Percentiles rank a stretch among this genome's conserved stretches.
Conservation (phyloP, 257 asterid species). For the Nicotiana benthamiana region DNA sequence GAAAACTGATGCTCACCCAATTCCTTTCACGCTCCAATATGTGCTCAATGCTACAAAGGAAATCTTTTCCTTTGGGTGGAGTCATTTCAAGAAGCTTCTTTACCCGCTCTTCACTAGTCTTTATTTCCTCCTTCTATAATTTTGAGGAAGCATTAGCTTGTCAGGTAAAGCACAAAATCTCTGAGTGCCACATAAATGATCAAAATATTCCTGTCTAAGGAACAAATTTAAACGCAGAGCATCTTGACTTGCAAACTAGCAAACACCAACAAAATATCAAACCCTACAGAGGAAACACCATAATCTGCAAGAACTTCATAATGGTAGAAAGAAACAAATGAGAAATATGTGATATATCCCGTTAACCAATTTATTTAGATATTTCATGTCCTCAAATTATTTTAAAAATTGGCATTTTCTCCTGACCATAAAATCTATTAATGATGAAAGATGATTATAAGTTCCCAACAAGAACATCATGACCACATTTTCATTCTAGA, state of each 20-base stretch:
- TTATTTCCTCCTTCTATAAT: constrained; percentile 81
- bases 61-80: constrained; percentile 87
- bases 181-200: not conserved
- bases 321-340: not conserved
- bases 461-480: not conserved
- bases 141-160: constrained; percentile 15
- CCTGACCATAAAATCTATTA: not conserved
- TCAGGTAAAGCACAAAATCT: not conserved
- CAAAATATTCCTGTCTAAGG: not conserved
- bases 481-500: not conserved
- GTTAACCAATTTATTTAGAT: too few species aligned
- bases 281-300: not conserved
- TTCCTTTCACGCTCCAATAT: constrained; percentile 94
- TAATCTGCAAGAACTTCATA: constrained; percentile 3
- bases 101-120: constrained; percentile 69
- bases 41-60: constrained; percentile 87
- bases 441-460: not conserved
- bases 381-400: too few species aligned
- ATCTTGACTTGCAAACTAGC: not conserved
- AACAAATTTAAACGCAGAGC: not conserved
- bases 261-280: not conserved
- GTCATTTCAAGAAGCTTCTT: constrained; percentile 86
- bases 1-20: constrained; percentile 57
- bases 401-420: not conserved
- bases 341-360: not conserved